Conservation (phyloP, 164 flowering plant genomes). For the Berberis vulgaris region DNA sequence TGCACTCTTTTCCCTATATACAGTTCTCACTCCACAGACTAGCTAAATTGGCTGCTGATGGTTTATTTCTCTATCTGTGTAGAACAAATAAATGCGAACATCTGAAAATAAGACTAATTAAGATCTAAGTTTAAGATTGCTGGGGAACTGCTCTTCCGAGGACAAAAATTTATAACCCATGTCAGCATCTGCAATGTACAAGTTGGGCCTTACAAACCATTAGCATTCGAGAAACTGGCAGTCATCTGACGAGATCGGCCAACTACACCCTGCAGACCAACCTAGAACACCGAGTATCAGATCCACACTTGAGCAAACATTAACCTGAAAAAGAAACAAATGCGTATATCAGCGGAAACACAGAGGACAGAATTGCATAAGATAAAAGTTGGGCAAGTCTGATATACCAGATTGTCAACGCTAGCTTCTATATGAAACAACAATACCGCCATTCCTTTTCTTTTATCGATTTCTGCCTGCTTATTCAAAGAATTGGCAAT, state of each 20-base stretch:
- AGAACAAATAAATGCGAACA: conserved; percentile 8
- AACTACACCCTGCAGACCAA: conserved; percentile 95
- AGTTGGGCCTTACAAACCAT: neutral
- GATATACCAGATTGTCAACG: conserved; percentile 60
- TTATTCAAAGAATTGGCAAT: neutral
- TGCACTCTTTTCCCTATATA: conserved; percentile 30
- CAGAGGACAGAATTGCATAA: neutral
- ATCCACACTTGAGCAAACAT: conserved; percentile 63
- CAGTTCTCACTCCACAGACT: conserved; percentile 28
- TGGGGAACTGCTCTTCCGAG: neutral
- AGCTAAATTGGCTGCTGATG: conserved; percentile 19
- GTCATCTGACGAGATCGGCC: conserved; percentile 46
- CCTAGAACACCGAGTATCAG: conserved; percentile 71
- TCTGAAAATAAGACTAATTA: neutral
- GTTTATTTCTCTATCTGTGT: conserved; percentile 10
- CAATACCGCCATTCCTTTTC: conserved; percentile 77
- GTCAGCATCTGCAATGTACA: neutral
- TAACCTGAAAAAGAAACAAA: conserved; percentile 37
- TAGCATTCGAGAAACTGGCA: conserved; percentile 46
- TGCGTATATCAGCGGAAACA: neutral
- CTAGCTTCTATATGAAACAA: conserved; percentile 79
- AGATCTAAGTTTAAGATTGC: neutral
- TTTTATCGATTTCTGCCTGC: conserved; percentile 81
- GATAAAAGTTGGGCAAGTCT: neutral
- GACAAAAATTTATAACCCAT: conserved; percentile 11